A percentile compares a stretch with the other conserved stretches of the same genome.
phyloP scores from a whole-genome alignment of 1,284 basidiomycete species.

The Leucoagaricus sp. region DNA sequence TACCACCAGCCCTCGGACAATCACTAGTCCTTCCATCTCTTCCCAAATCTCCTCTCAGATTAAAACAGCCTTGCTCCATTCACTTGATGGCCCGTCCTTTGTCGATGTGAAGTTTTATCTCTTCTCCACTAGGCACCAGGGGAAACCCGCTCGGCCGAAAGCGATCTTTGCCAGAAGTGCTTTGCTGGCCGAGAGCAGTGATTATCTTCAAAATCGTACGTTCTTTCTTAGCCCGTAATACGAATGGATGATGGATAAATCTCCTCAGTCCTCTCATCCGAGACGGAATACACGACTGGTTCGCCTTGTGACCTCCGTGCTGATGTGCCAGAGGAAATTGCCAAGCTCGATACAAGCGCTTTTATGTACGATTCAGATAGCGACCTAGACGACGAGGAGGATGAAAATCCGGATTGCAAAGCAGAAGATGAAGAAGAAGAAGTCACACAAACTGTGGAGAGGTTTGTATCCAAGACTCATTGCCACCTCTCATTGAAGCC shows the following conservation, averaged over 20 bases:
- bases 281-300: background rate
- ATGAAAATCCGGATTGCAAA: background rate
- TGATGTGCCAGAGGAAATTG: background rate
- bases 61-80: constrained; percentile 1
- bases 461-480: background rate
- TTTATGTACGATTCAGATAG: constrained; percentile 12
- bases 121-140: background rate
- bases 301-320: constrained; percentile 1
- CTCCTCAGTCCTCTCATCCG: background rate
- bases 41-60: background rate
- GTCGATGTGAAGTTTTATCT: constrained; percentile 17
- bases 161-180: background rate
- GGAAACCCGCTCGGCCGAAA: background rate
- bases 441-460: background rate
- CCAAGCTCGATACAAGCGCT: background rate
- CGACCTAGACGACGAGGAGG: constrained; percentile 4
- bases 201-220: constrained; percentile 2
- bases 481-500: background rate
- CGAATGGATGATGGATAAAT: background rate
- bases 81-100: constrained; percentile 10
- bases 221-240: background rate
- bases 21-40: background rate
- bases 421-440: background rate
- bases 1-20: background rate
- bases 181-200: background rate